phyloP scores from a whole-genome alignment of 768 basidiomycete genomes.

The Russula abietina region DNA sequence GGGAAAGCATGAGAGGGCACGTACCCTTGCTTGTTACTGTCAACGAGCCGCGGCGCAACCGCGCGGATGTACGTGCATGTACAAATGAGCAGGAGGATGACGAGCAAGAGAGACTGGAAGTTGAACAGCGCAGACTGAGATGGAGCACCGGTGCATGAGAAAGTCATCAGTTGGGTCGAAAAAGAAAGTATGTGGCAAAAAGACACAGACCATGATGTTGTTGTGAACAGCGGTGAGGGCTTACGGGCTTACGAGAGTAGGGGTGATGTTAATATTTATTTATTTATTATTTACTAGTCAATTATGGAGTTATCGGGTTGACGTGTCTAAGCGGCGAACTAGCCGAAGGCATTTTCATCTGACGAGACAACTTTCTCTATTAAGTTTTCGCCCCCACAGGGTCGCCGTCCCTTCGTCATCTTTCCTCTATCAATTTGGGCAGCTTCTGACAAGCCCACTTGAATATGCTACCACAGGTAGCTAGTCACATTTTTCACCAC shows the following conservation, averaged over 20 bases:
- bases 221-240: background rate
- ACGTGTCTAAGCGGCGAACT: conserved; percentile 9
- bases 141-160: too few relatives aligned
- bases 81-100: conserved; percentile 90
- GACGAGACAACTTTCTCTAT: too few relatives aligned
- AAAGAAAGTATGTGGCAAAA: background rate
- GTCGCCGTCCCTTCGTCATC: background rate
- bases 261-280: background rate
- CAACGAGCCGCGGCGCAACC: conserved; percentile 82
- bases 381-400: background rate
- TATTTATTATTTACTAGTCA: background rate
- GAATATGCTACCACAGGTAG: conserved; percentile 76
- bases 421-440: background rate
- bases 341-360: background rate
- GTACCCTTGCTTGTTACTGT: conserved; percentile 92
- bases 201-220: conserved; percentile 3
- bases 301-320: background rate
- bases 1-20: conserved; percentile 14
- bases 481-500: conserved; percentile 69
- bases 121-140: conserved; percentile 90
- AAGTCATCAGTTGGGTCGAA: background rate
- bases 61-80: conserved; percentile 95
- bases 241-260: too few relatives aligned
- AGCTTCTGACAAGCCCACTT: conserved; percentile 7
- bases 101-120: conserved; percentile 91